Conservation (phyloP, 225 moss, liverwort and hornwort species). For the Sphagnum tenellum region DNA sequence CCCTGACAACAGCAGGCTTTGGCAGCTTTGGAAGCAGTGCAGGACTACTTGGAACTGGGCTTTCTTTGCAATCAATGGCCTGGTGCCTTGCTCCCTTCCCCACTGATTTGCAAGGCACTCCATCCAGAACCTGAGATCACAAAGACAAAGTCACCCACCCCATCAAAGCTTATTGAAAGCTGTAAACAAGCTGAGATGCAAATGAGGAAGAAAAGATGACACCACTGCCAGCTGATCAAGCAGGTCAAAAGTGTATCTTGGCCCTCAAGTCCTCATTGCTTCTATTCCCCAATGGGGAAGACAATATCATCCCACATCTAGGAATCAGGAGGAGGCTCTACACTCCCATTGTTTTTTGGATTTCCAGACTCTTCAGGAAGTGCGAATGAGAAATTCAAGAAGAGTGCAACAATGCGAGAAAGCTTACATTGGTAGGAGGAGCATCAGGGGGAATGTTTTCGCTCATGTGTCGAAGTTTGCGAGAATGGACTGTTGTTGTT, state of each 20-base stretch:
- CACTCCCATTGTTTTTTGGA: too few relatives aligned
- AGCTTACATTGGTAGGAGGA: slow-evolving; percentile 13
- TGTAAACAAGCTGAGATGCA: neutral
- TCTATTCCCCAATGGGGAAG: too few relatives aligned
- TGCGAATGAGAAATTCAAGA: too few relatives aligned
- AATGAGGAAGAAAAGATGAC: neutral
- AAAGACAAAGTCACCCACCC: neutral
- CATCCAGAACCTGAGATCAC: slow-evolving; percentile 14
- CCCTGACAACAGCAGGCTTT: slow-evolving; percentile 45
- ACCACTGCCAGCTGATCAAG: neutral
- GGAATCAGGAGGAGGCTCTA: too few relatives aligned
- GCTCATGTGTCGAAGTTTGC: slow-evolving; percentile 41
- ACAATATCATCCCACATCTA: too few relatives aligned
- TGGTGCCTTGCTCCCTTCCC: slow-evolving; percentile 37
- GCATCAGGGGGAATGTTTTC: slow-evolving; percentile 59
- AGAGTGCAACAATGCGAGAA: slow-evolving; percentile 6
- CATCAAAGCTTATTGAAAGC: neutral
- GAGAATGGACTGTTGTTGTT: neutral
- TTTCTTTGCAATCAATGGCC: slow-evolving; percentile 14
- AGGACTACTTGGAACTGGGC: slow-evolving; percentile 32
- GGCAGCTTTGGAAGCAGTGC: slow-evolving; percentile 54
- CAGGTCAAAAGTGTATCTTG: too few relatives aligned
- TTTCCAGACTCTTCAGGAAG: too few relatives aligned
- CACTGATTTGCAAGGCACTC: slow-evolving; percentile 19
- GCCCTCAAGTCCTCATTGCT: too few relatives aligned